A percentile compares a stretch with the other conserved stretches of the same genome.
phyloP scores from a whole-genome alignment of 2,329 filamentous ascomycete species.

The Metarhizium humberi region DNA sequence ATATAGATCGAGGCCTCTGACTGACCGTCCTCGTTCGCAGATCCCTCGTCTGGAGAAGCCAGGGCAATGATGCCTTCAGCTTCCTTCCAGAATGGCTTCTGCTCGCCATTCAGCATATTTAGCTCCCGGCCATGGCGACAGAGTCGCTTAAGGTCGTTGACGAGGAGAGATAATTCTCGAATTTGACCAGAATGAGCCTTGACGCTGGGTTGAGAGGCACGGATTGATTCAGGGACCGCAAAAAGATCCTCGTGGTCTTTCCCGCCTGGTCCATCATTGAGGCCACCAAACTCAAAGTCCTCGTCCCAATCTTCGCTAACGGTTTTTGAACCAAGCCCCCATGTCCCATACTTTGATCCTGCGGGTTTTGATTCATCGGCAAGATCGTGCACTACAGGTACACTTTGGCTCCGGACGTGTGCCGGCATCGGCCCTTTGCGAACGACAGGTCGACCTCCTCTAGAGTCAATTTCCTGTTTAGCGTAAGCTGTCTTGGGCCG shows the following conservation, averaged over 20 bases:
- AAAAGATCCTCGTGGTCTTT: conserved; percentile 24
- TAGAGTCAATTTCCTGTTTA: conserved; percentile 61
- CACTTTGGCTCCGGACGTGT: conserved; percentile 73
- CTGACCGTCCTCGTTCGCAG: conserved; percentile 26
- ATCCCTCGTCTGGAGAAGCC: conserved; percentile 60
- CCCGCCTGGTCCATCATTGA: conserved; percentile 28
- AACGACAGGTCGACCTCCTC: conserved; percentile 58
- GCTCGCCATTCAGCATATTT: conserved; percentile 51
- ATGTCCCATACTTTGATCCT: conserved; percentile 68
- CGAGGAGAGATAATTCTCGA: conserved; percentile 68
- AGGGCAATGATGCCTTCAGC: conserved; percentile 81
- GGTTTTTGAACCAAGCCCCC: conserved; percentile 70
- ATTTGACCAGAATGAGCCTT: conserved; percentile 79
- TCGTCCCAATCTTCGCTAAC: conserved; percentile 85
- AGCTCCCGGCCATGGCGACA: conserved; percentile 61
- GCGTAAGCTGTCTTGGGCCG: conserved; percentile 68
- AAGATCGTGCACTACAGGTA: conserved; percentile 60
- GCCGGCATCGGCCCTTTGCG: conserved; percentile 60
- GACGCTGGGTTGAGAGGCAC: conserved; percentile 72
- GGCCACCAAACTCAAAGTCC: conserved; percentile 67
- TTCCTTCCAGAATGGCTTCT: conserved; percentile 62
- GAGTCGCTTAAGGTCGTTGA: conserved; percentile 74
- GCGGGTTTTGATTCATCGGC: conserved; percentile 44
- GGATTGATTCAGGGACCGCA: conserved; percentile 62
- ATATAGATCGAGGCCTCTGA: conserved; percentile 29